Conservation (phyloP, 1,284 basidiomycete species). For the Rhodotorula glutinis region DNA sequence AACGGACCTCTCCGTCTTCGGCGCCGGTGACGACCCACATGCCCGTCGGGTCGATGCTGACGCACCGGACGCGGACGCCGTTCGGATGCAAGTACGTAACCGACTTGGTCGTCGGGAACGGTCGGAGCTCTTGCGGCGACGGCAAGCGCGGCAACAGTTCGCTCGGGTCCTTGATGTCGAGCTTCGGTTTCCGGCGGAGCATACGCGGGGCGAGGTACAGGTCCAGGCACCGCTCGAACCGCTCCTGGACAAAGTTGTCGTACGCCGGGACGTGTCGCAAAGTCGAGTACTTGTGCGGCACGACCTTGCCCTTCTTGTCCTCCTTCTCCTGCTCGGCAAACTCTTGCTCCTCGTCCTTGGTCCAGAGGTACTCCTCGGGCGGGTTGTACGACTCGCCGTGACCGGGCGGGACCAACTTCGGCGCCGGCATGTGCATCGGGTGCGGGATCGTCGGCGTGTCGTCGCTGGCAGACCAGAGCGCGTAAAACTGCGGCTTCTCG, state of each 20-base stretch:
- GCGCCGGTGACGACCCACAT: constrained; percentile 90
- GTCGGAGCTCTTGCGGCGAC: constrained; percentile 82
- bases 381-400: constrained; percentile 98
- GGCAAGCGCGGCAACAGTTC: constrained; percentile 94
- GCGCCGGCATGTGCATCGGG: constrained; percentile 75
- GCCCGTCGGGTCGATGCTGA: constrained; percentile 82
- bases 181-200: constrained; percentile 65
- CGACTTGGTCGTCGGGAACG: constrained; percentile 85
- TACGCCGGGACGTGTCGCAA: constrained; percentile 90
- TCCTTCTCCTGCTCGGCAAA: constrained; percentile 85
- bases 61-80: constrained; percentile 64
- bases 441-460: constrained; percentile 52
- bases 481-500: constrained; percentile 74
- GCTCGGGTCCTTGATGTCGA: constrained; percentile 68
- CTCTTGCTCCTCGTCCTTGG: constrained; percentile 73
- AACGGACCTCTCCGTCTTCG: constrained; percentile 77
- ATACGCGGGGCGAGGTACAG: constrained; percentile 94
- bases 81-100: constrained; percentile 69
- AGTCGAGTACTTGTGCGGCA: constrained; percentile 81
- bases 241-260: constrained; percentile 85
- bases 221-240: constrained; percentile 92
- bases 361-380: constrained; percentile 94
- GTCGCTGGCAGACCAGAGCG: constrained; percentile 75
- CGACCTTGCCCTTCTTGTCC: constrained; percentile 84
- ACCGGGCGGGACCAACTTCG: constrained; percentile 82